phyloP scores from a whole-genome alignment of 2,329 filamentous ascomycete species.

The Curvularia hawaiiensis region DNA sequence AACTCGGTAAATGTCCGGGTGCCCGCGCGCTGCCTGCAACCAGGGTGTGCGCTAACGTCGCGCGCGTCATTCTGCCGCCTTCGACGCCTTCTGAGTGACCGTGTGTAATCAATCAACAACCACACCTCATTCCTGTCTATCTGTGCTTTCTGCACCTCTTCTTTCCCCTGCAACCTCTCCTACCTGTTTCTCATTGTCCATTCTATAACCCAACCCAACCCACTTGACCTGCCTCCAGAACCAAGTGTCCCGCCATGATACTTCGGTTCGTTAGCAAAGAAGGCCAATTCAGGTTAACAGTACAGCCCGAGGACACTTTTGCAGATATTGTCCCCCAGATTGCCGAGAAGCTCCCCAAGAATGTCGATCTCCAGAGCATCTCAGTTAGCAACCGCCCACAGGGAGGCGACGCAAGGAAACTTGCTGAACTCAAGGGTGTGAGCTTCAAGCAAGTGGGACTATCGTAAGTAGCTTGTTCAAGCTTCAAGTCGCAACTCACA shows the following conservation, averaged over 20 bases:
- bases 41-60: conserved; percentile 9
- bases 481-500: conserved; percentile 24
- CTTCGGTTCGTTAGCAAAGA: conserved; percentile 62
- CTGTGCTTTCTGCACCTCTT: conserved; percentile 5
- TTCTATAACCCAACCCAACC: neutral
- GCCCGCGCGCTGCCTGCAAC: conserved; percentile 20
- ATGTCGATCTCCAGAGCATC: conserved; percentile 60
- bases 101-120: conserved; percentile 20
- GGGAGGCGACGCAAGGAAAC: conserved; percentile 61
- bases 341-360: conserved; percentile 63
- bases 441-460: conserved; percentile 63
- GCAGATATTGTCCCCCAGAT: conserved; percentile 60
- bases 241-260: conserved; percentile 62
- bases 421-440: conserved; percentile 59
- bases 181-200: neutral
- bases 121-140: conserved; percentile 19
- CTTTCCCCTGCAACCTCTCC: neutral
- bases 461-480: conserved; percentile 49
- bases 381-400: conserved; percentile 65
- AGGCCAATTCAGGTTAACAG: conserved; percentile 81
- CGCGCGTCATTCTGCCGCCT: conserved; percentile 27
- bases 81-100: conserved; percentile 15
- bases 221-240: neutral
- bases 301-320: conserved; percentile 78
- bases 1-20: conserved; percentile 17